Base-by-base conservation (phyloP, 140 eudicot species). In the Stevia rebaudiana region DNA sequence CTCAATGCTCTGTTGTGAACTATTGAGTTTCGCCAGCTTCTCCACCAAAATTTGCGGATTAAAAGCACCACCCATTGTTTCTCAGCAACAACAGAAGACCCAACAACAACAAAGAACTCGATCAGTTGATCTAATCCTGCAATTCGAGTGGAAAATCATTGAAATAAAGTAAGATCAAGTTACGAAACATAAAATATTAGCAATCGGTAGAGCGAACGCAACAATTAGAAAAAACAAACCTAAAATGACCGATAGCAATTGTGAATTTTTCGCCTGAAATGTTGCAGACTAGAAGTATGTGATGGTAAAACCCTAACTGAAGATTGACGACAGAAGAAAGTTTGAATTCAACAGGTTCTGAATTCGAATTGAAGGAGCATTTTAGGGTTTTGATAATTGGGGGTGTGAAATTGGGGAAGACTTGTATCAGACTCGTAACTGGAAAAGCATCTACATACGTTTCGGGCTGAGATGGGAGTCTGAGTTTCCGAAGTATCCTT, bases 1-100 rank as follows among this genome's bases (percentile, higher is more conserved):
- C 80, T 91, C 98, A 64, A 91, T 91, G 77, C 98, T 91, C 73
- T 87, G 96, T 69, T 91, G 98, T 43, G 98, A 80, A 68, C 65
- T 88, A 62, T 84, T 91, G 70, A 91, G 95, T 81, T 84, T 87
- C 9, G 87, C 65, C 77, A 91, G 82, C 96, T 91, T 91, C 61
- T 88, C 98, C 60, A 79, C 84, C 80, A 91, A 68, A 37, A 91
- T 87, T 43, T 87, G 95, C 5, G 96, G 72, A 79, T 85, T 91
- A 73, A 91, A 91, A 60, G 86, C 68, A 59, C 92, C 79, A 22
- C 83, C 82, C 98, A 87, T 87, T 55, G 18, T 77, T 16, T 49
- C n/a, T n/a, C n/a, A n/a, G n/a, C n/a, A n/a, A n/a, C n/a, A n/a
- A n/a, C 19, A 54, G 9, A 15, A 16, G 23, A 3, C 13, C 13